A percentile compares a stretch with the other conserved stretches of the same genome.
Conservation (phyloP, 352 stramenopile species). For the Globisporangium sylvaticum region DNA sequence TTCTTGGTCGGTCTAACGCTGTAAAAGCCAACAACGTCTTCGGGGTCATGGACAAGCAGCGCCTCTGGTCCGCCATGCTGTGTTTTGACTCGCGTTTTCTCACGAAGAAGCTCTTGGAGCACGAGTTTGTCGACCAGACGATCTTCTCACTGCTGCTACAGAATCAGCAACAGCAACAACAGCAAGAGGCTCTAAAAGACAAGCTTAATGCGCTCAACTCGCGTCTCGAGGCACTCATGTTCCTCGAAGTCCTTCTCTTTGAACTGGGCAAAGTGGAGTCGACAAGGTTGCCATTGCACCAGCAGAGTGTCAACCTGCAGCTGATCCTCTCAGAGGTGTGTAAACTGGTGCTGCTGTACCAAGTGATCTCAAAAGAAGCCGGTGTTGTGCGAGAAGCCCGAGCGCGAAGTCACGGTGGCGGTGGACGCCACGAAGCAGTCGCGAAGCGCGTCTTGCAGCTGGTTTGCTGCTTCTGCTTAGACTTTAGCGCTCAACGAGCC, state of each 20-base stretch:
- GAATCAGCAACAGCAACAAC: neutral
- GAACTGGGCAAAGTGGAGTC: neutral
- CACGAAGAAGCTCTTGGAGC: constrained; percentile 18
- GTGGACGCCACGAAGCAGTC: constrained; percentile 14
- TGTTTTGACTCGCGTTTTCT: constrained; percentile 19
- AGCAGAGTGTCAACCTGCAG: constrained; percentile 22
- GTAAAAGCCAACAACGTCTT: neutral
- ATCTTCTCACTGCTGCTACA: constrained; percentile 1
- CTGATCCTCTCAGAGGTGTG: constrained; percentile 25
- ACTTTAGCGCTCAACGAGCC: constrained; percentile 23
- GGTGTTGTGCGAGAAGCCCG: constrained; percentile 6
- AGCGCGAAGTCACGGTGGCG: neutral
- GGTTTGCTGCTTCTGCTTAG: constrained; percentile 30
- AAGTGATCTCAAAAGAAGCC: constrained; percentile 21
- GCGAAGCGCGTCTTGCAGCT: constrained; percentile 37
- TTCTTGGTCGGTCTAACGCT: constrained; percentile 4
- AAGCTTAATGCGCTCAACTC: constrained; percentile 5
- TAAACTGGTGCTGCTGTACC: constrained; percentile 20
- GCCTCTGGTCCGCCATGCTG: constrained; percentile 25
- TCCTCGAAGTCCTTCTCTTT: constrained; percentile 21
- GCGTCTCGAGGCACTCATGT: constrained; percentile 20
- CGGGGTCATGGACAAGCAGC: constrained; percentile 19
- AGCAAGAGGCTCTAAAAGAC: neutral
- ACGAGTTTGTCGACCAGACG: constrained; percentile 21
- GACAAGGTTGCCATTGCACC: too few species aligned